These are phyloP conservation scores for Plectranthus barbatus DNA, from an alignment of 257 asterid genomes.

Conservation along the genomic window DNA sequence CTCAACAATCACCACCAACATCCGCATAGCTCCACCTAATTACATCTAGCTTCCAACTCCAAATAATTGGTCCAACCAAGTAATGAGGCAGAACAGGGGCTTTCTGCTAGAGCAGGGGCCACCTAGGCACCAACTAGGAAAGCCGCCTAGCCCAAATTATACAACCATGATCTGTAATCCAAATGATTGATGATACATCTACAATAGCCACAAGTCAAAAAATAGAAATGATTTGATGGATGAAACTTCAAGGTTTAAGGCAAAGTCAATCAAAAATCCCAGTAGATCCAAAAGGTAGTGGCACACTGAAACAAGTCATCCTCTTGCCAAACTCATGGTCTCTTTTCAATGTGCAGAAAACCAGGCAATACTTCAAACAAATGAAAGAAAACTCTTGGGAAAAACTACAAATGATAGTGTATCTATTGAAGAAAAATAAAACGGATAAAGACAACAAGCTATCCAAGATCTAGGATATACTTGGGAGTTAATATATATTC, in stretches of 20 bases:
- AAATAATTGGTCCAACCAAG: too few species aligned
- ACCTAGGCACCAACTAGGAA: too few species aligned
- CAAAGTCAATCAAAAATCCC: too few species aligned
- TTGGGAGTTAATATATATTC: neutral
- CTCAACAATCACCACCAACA: too few species aligned
- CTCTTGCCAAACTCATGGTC: constrained; percentile 10
- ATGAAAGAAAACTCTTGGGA: neutral
- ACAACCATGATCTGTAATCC: too few species aligned
- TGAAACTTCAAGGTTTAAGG: neutral
- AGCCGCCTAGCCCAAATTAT: too few species aligned
- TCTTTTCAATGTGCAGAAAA: constrained; percentile 2
- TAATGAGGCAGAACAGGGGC: too few species aligned
- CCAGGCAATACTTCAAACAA: neutral
- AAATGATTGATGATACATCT: neutral
- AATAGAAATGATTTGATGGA: neutral
- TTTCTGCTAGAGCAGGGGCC: too few species aligned
- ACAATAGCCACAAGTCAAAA: neutral
- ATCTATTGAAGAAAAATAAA: neutral
- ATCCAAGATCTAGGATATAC: neutral
- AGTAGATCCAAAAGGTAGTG: neutral
- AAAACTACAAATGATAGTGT: neutral
- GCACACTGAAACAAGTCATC: neutral
- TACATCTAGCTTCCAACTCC: too few species aligned
- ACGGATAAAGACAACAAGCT: neutral
- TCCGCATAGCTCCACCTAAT: too few species aligned